Base-by-base conservation (phyloP, 2,329 filamentous ascomycete species). In the Colletotrichum paranaense region DNA sequence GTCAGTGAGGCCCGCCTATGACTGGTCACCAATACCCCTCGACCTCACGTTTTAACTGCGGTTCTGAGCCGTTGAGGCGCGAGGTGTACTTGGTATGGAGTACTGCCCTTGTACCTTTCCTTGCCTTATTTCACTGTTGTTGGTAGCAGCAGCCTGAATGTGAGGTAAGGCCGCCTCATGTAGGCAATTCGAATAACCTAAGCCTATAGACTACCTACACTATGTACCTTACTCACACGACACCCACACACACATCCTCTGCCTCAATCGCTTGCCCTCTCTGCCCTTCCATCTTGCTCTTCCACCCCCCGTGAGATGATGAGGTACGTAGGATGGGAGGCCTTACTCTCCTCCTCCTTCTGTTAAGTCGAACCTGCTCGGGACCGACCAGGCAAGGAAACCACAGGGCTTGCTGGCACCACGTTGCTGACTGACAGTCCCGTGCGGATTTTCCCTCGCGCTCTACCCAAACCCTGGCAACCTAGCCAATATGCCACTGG, bases 341-440 rank as follows among this genome's bases (percentile, higher is more conserved):
- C 24, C 53, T 49, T 56, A 5, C 26, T 12, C 14, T 16, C 24
- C 53, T 56, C 6, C 22, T 56, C 24, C 53, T 24, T 64, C 32
- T 11, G 5, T 38, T 32, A 22, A 57, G 22, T 65, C 32, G 55
- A 60, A 56, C 22, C 16, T 35, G n/a, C 60, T 64, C 46, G 46
- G 60, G 19, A 62, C 60, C 35, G 70, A 62, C 68, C 55, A 62
- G 66, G 53, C 24, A 42, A 63, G 42, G 32, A 53, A 65, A 46
- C 68, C 28, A 35, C 71, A 65, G 60, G 71, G 67, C 67, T 69
- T 62, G 68, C 62, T 75, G 77, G 77, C 75, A 76, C 77, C 78
- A 79, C 78, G 75, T 75, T 77, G 77, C 78, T 79, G 78, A 78
- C 78, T 76, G 76, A 73, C 69, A 78, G 77, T 75, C 76, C 77